Evolutionary conservation across 306 rosid species (phyloP), one percentile per base, ranked within the genome.

Genomic region (Prosopis cineraria): DNA sequence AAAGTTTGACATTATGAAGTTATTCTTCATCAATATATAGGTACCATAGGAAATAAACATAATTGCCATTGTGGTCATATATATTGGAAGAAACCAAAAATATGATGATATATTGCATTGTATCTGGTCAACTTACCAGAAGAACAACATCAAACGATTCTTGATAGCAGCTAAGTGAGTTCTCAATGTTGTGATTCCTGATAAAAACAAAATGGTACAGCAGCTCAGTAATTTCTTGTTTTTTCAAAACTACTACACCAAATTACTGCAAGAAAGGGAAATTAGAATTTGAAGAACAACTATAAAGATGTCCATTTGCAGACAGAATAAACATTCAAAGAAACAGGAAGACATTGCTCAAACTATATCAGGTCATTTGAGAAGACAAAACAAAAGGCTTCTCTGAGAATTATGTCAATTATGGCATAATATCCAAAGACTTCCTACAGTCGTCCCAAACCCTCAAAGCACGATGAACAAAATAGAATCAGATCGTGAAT

Each of bases 101-200:
- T 41, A 33, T 36, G 71, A 53, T 22, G 60, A 59, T 66, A 47
- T 41, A 33, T 39, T 60, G 72, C 53, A 40, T 10, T 10, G 47
- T 73, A 74, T 25, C 24, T 22, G 43, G 76, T 85, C 50, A 8
- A 83, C 95, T 90, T 86, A 92, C 98, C 92, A 89, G 59, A 78
- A 89, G 87, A 84, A 92, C 96, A 41, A 91, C 83, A 84, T 92
- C 98, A 36, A 95, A 95, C 47, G 98, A 87, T 71, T 86, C 65
- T 59, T 62, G 56, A 78, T 95, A 95, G 92, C 82, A 58, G 72
- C 83, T 88, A 55, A 92, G 88, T 36, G 98, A 95, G 71, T 85
- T 78, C 71, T 88, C 93, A 75, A 92, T 66, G 76, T 86, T 76
- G 81, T 95, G 92, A 65, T 91, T 95, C 93, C 98, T 95, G 91